Base-by-base conservation (phyloP, 2,329 filamentous ascomycete genomes). In the Arthrobotrys conoides region DNA sequence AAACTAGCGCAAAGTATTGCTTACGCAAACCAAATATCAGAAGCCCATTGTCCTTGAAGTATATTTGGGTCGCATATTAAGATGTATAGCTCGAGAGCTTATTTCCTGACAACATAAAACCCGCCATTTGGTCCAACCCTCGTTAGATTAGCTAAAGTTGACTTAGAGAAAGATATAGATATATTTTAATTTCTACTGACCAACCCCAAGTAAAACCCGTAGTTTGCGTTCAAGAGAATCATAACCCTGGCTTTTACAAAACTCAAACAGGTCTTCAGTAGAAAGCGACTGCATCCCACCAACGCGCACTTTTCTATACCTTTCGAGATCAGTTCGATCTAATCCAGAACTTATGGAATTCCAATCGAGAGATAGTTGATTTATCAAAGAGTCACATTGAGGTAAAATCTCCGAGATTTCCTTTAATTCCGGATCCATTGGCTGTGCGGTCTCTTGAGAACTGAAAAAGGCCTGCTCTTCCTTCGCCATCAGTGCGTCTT, bases 341-440 rank as follows among this genome's bases (percentile, higher is more conserved):
- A 75, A 22, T 12, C 71, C 71, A 3, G 16, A 22, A 16, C 38
- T 65, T 18, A 75, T 63, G 1, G 71, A 65, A 44, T 20, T 27
- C 71, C 71, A 75, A n/a, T 75, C 71, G 2, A 65, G 16, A n/a
- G 20, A 48, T 12, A 68, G 30, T 30, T 49, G 30, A n/a, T 63
- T 38, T 6, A 75, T 51, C 9, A 75, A 65, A 14, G 59, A 22
- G 46, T 75, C 51, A 16, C 33, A 59, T 27, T 68, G 48, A 0
- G 71, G 51, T 4, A 75, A 10, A 8, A 53, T 36, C 18, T 48
- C 12, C 10, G 63, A 20, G 12, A 75, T 53, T 18, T 41, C 46
- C 41, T 68, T 68, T 41, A 75, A 41, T 20, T 38, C 48, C 5
- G 63, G 63, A 27, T 75, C 64, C 27, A 68, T 22, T 18, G 38